These are phyloP conservation scores for Geotrichum australiense DNA, from an alignment of 1,139 yeast species.

Conservation along the genomic window DNA sequence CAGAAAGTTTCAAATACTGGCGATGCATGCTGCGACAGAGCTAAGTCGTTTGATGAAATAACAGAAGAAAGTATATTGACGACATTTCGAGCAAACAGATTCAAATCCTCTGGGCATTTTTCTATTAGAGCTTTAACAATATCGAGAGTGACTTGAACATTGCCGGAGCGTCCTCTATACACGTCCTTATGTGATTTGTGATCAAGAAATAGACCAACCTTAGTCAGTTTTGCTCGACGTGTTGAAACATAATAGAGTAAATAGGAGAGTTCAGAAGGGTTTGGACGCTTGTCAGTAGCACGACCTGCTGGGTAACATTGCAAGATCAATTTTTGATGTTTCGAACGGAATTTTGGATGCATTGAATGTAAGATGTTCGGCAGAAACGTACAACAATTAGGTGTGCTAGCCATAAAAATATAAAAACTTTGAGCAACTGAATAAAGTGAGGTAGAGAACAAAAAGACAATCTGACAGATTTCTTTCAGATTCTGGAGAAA, in stretches of 20 bases:
- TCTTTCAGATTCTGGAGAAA: no score
- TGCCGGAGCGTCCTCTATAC: conserved; percentile 60
- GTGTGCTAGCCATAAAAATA: not conserved
- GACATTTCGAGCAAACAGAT: conserved; percentile 59
- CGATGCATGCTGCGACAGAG: conserved; percentile 46
- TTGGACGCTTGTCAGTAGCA: conserved; percentile 79
- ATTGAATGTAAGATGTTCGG: not conserved
- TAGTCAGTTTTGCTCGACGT: conserved; percentile 78
- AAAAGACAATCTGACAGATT: no score
- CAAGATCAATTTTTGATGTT: conserved; percentile 81
- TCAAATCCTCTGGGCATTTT: conserved; percentile 75
- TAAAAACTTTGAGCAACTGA: no score
- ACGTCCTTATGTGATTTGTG: conserved; percentile 59
- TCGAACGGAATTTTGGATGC: conserved; percentile 39
- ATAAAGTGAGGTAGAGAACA: not conserved
- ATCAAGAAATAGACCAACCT: conserved; percentile 66
- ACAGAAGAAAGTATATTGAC: conserved; percentile 40
- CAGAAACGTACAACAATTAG: not conserved
- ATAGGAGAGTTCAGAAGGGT: conserved; percentile 84
- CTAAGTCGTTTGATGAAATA: conserved; percentile 47
- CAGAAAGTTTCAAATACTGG: conserved; percentile 52
- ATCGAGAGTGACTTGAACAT: conserved; percentile 72
- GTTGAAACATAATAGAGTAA: conserved; percentile 85
- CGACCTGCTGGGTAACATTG: conserved; percentile 94
- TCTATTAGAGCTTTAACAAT: conserved; percentile 64